These are phyloP conservation scores for Cucumis melo DNA, from an alignment of 306 rosid genomes.

Conservation along the genomic window DNA sequence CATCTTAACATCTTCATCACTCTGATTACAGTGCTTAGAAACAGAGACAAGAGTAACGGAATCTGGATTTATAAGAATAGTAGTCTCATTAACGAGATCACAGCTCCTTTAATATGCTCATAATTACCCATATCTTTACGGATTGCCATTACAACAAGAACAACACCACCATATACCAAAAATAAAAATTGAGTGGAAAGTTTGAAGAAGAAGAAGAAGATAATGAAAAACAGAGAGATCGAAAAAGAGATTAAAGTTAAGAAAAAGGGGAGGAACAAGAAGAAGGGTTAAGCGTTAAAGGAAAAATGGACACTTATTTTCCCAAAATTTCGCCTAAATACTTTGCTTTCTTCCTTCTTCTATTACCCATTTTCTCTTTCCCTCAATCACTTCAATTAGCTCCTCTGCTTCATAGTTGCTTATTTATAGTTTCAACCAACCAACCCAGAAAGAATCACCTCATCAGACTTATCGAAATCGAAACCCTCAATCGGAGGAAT, in stretches of 20 bases:
- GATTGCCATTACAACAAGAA: no score
- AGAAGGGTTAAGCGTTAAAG: background rate
- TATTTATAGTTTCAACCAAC: background rate
- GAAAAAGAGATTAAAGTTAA: background rate
- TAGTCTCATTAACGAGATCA: no score
- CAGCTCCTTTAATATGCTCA: no score
- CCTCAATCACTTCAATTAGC: background rate
- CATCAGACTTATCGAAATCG: no score
- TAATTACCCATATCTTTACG: no score
- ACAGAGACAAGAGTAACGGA: no score
- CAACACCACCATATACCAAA: no score
- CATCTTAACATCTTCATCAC: constrained; percentile 43
- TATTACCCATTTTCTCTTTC: background rate
- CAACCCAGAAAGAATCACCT: background rate
- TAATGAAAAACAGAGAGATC: background rate
- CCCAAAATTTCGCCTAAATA: background rate
- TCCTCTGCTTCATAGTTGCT: background rate
- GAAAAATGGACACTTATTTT: background rate
- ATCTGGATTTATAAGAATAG: no score
- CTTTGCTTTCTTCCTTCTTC: background rate
- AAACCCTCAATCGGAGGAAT: no score
- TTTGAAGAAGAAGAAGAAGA: background rate
- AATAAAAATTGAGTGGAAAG: no score
- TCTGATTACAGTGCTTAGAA: background rate
- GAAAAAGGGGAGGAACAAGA: background rate